phyloP scores from a whole-genome alignment of 2,329 filamentous ascomycete species.

The Nothopassalora personata region DNA sequence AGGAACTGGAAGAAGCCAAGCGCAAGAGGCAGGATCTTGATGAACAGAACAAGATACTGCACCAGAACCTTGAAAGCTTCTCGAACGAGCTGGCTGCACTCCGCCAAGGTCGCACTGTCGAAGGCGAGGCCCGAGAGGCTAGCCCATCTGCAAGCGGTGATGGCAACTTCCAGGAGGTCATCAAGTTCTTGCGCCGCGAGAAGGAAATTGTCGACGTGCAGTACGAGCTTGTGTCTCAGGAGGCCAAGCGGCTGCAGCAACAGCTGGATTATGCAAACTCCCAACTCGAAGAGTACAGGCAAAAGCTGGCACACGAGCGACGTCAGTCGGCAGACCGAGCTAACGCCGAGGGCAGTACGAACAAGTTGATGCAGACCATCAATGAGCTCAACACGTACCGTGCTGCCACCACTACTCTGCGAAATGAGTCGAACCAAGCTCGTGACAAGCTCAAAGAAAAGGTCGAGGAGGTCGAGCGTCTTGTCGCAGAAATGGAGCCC shows the following conservation, averaged over 20 bases:
- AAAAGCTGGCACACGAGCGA: conserved; percentile 88
- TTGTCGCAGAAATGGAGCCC: conserved; percentile 72
- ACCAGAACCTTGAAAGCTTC: conserved; percentile 81
- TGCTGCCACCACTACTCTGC: conserved; percentile 86
- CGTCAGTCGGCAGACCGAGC: conserved; percentile 68
- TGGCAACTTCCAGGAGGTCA: conserved; percentile 82
- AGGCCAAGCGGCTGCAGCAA: conserved; percentile 81
- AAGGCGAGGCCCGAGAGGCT: conserved; percentile 47
- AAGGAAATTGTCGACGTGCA: conserved; percentile 99
- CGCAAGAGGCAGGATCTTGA: conserved; percentile 76
- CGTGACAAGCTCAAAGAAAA: conserved; percentile 72
- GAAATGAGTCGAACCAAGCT: conserved; percentile 76
- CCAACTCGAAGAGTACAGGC: conserved; percentile 80
- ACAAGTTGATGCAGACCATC: conserved; percentile 87
- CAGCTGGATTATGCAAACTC: conserved; percentile 81
- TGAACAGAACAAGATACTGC: conserved; percentile 83
- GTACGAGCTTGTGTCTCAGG: conserved; percentile 80
- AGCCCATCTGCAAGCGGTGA: conserved; percentile 13
- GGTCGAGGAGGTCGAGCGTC: conserved; percentile 65
- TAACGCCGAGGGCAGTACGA: conserved; percentile 70
- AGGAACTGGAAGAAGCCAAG: conserved; percentile 74
- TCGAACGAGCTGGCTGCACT: conserved; percentile 67
- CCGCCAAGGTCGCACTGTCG: conserved; percentile 64
- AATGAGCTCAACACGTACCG: conserved; percentile 94
- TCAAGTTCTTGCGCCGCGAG: conserved; percentile 84